Percentiles rank a stretch among this genome's conserved stretches.
Evolutionary conservation across 2,329 filamentous ascomycete genomes (phyloP).

Genomic region (Ophiognomonia clavigignenti-juglandacearum): DNA sequence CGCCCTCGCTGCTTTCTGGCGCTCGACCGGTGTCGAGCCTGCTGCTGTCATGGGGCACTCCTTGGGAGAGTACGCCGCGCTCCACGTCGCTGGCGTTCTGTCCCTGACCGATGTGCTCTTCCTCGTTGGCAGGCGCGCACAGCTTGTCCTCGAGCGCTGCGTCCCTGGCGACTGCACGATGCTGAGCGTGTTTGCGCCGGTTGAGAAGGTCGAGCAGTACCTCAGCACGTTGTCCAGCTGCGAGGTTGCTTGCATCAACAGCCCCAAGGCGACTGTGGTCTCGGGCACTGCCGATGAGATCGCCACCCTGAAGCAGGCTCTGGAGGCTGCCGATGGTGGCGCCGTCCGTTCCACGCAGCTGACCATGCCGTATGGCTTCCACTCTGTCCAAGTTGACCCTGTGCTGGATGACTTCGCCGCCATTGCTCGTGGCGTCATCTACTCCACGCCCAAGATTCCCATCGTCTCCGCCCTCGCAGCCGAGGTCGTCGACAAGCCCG

Average conservation of each 20-base stretch:
- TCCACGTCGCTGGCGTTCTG: conserved; percentile 61
- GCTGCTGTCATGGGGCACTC: conserved; percentile 48
- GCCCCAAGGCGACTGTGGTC: conserved; percentile 64
- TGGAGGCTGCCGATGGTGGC: conserved; percentile 29
- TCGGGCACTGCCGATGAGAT: conserved; percentile 34
- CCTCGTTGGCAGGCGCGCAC: conserved; percentile 59
- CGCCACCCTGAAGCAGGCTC: conserved; percentile 20
- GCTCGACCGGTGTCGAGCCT: conserved; percentile 41
- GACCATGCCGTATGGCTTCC: conserved; percentile 41
- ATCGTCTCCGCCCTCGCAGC: conserved; percentile 61
- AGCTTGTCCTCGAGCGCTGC: conserved; percentile 56
- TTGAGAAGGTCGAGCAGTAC: conserved; percentile 45
- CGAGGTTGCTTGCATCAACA: conserved; percentile 63
- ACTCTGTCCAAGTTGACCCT: conserved; percentile 39
- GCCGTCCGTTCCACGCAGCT: conserved; percentile 32
- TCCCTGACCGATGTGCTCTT: conserved; percentile 62
- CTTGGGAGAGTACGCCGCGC: conserved; percentile 64
- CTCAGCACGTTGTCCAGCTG: conserved; percentile 34
- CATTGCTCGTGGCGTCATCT: conserved; percentile 28
- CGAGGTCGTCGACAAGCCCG: conserved; percentile 50
- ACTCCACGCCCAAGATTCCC: conserved; percentile 41
- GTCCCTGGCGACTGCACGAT: conserved; percentile 55
- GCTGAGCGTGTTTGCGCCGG: conserved; percentile 35
- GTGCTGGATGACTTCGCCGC: conserved; percentile 49
- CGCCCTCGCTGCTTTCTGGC: conserved; percentile 44